phyloP scores from a whole-genome alignment of 768 basidiomycete species.

The Daedalea quercina region DNA sequence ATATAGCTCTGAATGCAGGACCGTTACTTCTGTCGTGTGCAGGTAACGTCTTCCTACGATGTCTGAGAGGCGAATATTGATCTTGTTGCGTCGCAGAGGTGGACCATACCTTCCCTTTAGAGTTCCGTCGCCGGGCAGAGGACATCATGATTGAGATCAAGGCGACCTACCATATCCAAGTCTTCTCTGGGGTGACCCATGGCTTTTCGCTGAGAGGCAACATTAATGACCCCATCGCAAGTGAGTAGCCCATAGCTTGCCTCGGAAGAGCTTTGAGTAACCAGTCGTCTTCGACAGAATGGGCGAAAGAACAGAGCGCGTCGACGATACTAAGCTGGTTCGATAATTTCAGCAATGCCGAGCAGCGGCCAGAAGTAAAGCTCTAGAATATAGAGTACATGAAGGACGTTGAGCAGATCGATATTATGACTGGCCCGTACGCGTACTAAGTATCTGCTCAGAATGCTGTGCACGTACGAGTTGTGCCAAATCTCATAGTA shows the following conservation, averaged over 20 bases:
- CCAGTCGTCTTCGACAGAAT: slow-evolving; percentile 2
- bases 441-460: too few species aligned
- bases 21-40: slow-evolving; percentile 51
- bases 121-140: slow-evolving; percentile 48
- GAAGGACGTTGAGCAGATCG: too few species aligned
- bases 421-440: too few species aligned
- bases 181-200: slow-evolving; percentile 41
- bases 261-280: background rate
- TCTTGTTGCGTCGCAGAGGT: slow-evolving; percentile 29
- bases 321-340: slow-evolving; percentile 15
- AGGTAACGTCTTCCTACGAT: slow-evolving; percentile 25
- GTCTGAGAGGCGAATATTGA: background rate
- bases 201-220: slow-evolving; percentile 30
- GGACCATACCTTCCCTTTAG: slow-evolving; percentile 47
- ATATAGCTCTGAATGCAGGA: slow-evolving; percentile 23
- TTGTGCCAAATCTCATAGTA: too few species aligned
- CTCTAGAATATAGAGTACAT: too few species aligned
- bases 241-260: background rate
- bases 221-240: slow-evolving; percentile 10
- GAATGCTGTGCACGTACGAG: too few species aligned
- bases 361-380: background rate
- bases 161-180: slow-evolving; percentile 48
- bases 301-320: slow-evolving; percentile 13
- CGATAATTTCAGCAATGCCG: background rate
- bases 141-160: slow-evolving; percentile 46